Conservation (phyloP, 2,329 filamentous ascomycete species). For the Alternaria brassicae region DNA sequence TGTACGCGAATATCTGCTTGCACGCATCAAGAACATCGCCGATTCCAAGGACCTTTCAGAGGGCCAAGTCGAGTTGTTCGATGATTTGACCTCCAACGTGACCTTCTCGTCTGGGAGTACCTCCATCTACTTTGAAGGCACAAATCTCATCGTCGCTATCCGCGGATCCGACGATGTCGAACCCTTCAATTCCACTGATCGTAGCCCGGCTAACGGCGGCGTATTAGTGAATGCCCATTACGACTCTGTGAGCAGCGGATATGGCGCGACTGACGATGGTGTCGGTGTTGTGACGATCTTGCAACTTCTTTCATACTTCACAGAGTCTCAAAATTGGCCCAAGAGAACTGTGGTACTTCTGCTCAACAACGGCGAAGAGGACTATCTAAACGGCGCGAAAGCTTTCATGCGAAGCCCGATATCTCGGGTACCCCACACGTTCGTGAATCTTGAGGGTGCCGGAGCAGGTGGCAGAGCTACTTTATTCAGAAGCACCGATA, state of each 20-base stretch:
- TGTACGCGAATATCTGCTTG: constrained; percentile 77
- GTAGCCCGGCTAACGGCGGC: constrained; percentile 67
- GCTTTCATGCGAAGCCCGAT: constrained; percentile 86
- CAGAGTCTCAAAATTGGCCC: constrained; percentile 70
- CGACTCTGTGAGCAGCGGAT: constrained; percentile 90
- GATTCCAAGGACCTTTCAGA: constrained; percentile 58
- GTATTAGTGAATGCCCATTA: constrained; percentile 96
- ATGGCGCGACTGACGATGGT: constrained; percentile 92
- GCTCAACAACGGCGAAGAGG: constrained; percentile 96
- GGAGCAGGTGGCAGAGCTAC: constrained; percentile 88
- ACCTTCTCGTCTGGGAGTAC: constrained; percentile 66
- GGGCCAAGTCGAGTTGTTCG: constrained; percentile 70
- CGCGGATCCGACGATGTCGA: constrained; percentile 76
- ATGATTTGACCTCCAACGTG: constrained; percentile 80
- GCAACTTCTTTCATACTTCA: constrained; percentile 88
- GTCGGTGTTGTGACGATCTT: constrained; percentile 86
- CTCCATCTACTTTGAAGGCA: constrained; percentile 86
- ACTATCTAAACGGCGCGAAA: constrained; percentile 84
- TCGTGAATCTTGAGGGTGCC: constrained; percentile 93
- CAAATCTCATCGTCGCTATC: constrained; percentile 91
- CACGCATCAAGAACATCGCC: constrained; percentile 74
- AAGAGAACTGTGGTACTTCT: constrained; percentile 82
- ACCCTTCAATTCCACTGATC: constrained; percentile 69
- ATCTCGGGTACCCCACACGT: constrained; percentile 80
- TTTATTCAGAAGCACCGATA: constrained; percentile 86